Conservation (phyloP, 2,329 filamentous ascomycete species). For the Arachnomyces sp. region DNA sequence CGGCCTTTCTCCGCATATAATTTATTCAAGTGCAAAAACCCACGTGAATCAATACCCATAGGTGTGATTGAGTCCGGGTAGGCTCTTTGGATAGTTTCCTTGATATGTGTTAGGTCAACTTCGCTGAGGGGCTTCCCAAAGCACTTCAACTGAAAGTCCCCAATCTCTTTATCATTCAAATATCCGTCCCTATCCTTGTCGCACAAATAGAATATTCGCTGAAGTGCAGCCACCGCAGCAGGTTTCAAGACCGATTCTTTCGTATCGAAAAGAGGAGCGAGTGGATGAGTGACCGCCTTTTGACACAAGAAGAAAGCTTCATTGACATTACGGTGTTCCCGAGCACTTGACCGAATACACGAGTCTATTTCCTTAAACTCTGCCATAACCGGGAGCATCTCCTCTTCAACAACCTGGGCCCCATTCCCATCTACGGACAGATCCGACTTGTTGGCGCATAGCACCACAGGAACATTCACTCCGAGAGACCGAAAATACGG, state of each 20-base stretch:
- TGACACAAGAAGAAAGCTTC: slow-evolving; percentile 97
- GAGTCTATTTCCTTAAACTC: slow-evolving; percentile 99
- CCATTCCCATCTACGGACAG: slow-evolving; percentile 66
- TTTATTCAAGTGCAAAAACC: slow-evolving; percentile 87
- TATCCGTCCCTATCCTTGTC: slow-evolving; percentile 95
- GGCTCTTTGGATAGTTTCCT: slow-evolving; percentile 68
- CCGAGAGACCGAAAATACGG: slow-evolving; percentile 94
- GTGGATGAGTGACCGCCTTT: slow-evolving; percentile 94
- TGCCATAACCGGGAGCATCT: slow-evolving; percentile 96
- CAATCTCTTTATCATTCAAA: slow-evolving; percentile 82
- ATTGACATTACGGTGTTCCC: slow-evolving; percentile 88
- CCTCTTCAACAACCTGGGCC: slow-evolving; percentile 82
- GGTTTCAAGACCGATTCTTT: slow-evolving; percentile 88
- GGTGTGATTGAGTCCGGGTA: slow-evolving; percentile 56
- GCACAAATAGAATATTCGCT: slow-evolving; percentile 88
- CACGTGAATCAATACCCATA: slow-evolving; percentile 69
- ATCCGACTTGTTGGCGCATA: slow-evolving; percentile 98
- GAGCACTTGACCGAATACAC: slow-evolving; percentile 88
- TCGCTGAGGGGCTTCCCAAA: slow-evolving; percentile 79
- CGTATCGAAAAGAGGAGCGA: slow-evolving; percentile 91
- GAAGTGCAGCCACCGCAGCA: slow-evolving; percentile 75
- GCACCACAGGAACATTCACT: slow-evolving; percentile 95
- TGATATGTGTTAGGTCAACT: slow-evolving; percentile 85
- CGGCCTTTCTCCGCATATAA: slow-evolving; percentile 95
- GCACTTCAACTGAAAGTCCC: slow-evolving; percentile 82